Evolutionary conservation across 2,329 filamentous ascomycete species (phyloP).

Genomic region (Aspergillus floridensis): DNA sequence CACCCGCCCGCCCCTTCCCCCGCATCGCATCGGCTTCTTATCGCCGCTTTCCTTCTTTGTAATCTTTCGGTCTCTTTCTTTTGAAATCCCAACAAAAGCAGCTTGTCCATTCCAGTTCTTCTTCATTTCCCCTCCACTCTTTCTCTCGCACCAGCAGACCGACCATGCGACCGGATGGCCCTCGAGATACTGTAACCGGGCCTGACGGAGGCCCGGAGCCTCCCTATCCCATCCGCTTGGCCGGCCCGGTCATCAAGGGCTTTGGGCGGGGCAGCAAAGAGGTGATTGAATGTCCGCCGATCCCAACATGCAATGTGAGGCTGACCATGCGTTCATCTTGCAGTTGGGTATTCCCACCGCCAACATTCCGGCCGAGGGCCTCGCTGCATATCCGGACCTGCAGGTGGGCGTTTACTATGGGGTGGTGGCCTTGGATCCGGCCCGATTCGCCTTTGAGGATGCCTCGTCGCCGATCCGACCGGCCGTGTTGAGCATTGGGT

Average conservation of each 20-base stretch:
- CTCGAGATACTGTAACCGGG: slow-evolving; percentile 70
- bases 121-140: neutral
- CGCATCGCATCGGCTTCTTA: neutral
- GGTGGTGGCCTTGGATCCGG: slow-evolving; percentile 69
- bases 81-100: neutral
- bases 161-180: slow-evolving; percentile 48
- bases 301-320: neutral
- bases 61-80: neutral
- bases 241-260: slow-evolving; percentile 84
- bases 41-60: neutral
- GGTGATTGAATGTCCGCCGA: slow-evolving; percentile 46
- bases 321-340: neutral
- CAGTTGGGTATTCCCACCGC: slow-evolving; percentile 95
- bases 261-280: slow-evolving; percentile 94
- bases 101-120: neutral
- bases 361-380: slow-evolving; percentile 69
- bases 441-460: slow-evolving; percentile 26
- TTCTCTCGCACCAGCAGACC: neutral
- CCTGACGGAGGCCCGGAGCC: slow-evolving; percentile 67
- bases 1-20: neutral
- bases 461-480: slow-evolving; percentile 59
- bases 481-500: slow-evolving; percentile 92
- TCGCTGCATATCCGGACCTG: slow-evolving; percentile 61
- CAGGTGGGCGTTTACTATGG: slow-evolving; percentile 90
- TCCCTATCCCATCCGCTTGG: slow-evolving; percentile 80